These are phyloP conservation scores for Aaosphaeria pasadenensis DNA, from an alignment of 2,329 filamentous ascomycete species.

Conservation along the genomic window DNA sequence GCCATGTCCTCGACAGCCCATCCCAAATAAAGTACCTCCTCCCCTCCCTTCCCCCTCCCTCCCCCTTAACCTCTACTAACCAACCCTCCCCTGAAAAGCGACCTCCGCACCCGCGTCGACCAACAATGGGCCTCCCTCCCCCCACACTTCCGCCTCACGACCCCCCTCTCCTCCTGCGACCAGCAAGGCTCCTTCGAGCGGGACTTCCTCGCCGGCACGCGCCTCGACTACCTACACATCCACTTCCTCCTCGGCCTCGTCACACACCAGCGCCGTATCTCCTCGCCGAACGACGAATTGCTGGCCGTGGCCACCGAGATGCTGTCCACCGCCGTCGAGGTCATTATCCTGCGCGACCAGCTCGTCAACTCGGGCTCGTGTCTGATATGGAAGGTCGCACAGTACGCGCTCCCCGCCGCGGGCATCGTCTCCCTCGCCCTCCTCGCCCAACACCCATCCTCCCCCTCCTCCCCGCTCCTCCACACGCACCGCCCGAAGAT, in stretches of 20 bases:
- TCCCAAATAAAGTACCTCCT: too few relatives aligned
- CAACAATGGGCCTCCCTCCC: neutral
- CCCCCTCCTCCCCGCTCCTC: neutral
- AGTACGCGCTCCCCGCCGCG: conserved; percentile 33
- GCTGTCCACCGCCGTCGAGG: neutral
- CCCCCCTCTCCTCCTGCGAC: neutral
- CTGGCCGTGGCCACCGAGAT: neutral
- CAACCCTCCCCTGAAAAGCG: too few relatives aligned
- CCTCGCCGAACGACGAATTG: too few relatives aligned
- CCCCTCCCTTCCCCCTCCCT: too few relatives aligned
- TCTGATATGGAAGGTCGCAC: conserved; percentile 12
- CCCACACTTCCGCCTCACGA: neutral
- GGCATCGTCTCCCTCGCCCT: conserved; percentile 28
- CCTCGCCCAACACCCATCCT: neutral
- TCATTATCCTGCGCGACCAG: neutral
- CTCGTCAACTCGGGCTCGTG: neutral
- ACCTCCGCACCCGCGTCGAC: too few relatives aligned
- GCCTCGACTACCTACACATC: neutral
- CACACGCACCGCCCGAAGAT: conserved; percentile 7
- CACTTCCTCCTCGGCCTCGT: neutral
- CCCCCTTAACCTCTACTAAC: too few relatives aligned
- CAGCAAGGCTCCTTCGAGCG: neutral
- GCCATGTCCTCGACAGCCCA: too few relatives aligned
- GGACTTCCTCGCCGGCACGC: neutral
- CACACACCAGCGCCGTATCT: too few relatives aligned